Percentiles rank a stretch among this genome's conserved stretches.
These are phyloP conservation scores for Irpex lacteus DNA, from an alignment of 1,284 basidiomycete genomes.

Conservation along the genomic window DNA sequence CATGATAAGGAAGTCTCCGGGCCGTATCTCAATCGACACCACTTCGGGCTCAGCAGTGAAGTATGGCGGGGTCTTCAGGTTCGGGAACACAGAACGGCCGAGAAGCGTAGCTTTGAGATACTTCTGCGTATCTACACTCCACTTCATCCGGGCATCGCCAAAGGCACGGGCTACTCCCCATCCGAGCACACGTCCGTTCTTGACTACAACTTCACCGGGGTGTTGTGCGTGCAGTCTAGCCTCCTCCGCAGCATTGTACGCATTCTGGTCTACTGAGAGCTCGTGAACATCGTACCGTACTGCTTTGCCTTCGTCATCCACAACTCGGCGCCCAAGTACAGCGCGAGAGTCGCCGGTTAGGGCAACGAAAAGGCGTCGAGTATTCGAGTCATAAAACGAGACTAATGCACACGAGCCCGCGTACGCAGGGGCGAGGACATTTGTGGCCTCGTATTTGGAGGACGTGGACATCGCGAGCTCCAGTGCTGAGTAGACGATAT, in stretches of 20 bases:
- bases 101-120: constrained; percentile 33
- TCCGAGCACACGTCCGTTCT: constrained; percentile 41
- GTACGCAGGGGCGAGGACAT: constrained; percentile 26
- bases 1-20: constrained; percentile 55
- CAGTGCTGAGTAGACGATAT: constrained; percentile 24
- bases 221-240: constrained; percentile 37
- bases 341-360: constrained; percentile 62
- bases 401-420: constrained; percentile 41
- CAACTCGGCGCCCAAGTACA: constrained; percentile 48
- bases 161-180: constrained; percentile 47
- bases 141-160: constrained; percentile 51
- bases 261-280: constrained; percentile 54
- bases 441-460: constrained; percentile 17
- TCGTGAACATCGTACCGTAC: constrained; percentile 45
- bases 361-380: constrained; percentile 42
- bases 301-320: constrained; percentile 26
- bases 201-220: constrained; percentile 34
- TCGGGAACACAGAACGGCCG: constrained; percentile 25
- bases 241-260: constrained; percentile 37
- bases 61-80: constrained; percentile 45
- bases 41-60: constrained; percentile 59
- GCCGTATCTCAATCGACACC: constrained; percentile 33
- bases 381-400: constrained; percentile 44
- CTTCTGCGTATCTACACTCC: constrained; percentile 33
- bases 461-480: constrained; percentile 19